Percentiles rank a stretch among this genome's conserved stretches.
These are phyloP conservation scores for Grigorovia jiainica DNA, from an alignment of 805 yeast genomes.

Conservation along the genomic window DNA sequence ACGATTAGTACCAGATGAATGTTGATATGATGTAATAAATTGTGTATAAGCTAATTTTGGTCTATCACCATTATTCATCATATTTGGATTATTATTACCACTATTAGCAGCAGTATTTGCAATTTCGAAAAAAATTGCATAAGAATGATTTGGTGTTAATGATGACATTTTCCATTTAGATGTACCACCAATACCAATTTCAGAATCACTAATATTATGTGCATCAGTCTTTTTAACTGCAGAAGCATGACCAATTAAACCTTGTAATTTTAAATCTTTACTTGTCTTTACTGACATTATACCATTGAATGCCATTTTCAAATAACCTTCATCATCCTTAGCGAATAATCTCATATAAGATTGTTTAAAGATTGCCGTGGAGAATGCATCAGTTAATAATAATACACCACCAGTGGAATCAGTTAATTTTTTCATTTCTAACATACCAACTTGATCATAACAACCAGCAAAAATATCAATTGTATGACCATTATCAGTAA, in stretches of 20 bases:
- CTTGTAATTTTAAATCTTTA: conserved; percentile 79
- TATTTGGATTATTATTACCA: conserved; percentile 3
- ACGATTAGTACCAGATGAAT: conserved; percentile 85
- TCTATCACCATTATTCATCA: conserved; percentile 9
- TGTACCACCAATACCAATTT: conserved; percentile 90
- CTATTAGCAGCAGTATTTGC: conserved; percentile 30
- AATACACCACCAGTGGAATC: conserved; percentile 86
- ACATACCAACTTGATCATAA: conserved; percentile 91
- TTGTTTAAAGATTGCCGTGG: conserved; percentile 89
- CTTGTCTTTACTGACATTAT: conserved; percentile 80
- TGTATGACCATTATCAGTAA: conserved; percentile 65
- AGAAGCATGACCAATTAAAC: conserved; percentile 88
- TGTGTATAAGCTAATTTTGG: conserved; percentile 51
- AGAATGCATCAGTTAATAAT: conserved; percentile 84
- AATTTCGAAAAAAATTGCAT: conserved; percentile 83
- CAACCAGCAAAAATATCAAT: conserved; percentile 91
- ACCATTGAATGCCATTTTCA: conserved; percentile 87
- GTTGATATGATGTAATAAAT: conserved; percentile 87
- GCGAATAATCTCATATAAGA: conserved; percentile 78
- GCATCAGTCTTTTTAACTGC: conserved; percentile 56
- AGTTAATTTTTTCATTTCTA: conserved; percentile 82
- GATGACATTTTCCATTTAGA: conserved; percentile 80
- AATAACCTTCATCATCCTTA: conserved; percentile 78
- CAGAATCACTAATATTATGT: conserved; percentile 78
- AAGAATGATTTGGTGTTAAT: conserved; percentile 79